Evolutionary conservation across 805 yeast species (phyloP), one percentile per base, ranked within the genome.

Genomic region (Kodamaea sagamina): DNA sequence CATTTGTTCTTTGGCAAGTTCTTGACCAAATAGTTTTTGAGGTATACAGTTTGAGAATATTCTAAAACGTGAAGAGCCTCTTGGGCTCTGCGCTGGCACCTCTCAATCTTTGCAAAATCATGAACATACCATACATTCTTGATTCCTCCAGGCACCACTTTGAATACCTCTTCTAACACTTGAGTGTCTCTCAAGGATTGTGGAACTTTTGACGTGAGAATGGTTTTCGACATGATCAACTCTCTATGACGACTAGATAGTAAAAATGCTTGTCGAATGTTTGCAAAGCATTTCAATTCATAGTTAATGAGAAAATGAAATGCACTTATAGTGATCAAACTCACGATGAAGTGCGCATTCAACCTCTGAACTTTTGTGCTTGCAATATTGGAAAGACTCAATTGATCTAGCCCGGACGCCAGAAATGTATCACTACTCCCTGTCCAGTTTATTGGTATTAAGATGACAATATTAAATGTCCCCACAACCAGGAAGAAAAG

Each of bases 381-480:
- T 0, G 88, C 75, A 3, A 88, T 74, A 53, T 86, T 84, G 3
- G 93, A 79, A 59, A 86, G 76, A 13, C 95, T 85, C 6, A 87
- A 67, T 38, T 63, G 68, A 53, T 89, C 96, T 37, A 89, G 63
- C 0, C 89, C 88, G 0, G 53, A 34, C 2, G 71, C 73, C 10
- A 56, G 45, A 43, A 54, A 57, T 2, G 52, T 47, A 2, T 37
- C 44, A 29, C 53, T 54, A 31, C 54, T 53, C 1, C 82, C 80
- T 1, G 68, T 62, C 37, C 65, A 58, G 58, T 88, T 88, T 1
- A 87, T 65, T 0, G 93, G 90, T 2, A 86, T 52, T 24, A 89
- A 63, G 0, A 84, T 62, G 0, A 87, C 76, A 19, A 85, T 62
- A 42, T 80, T 77, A 8, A 84, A 46, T 0, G 75, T 40, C 0